Base-by-base conservation (phyloP, 192 early-diverging fungal species). In the Lobosporangium transversale region DNA sequence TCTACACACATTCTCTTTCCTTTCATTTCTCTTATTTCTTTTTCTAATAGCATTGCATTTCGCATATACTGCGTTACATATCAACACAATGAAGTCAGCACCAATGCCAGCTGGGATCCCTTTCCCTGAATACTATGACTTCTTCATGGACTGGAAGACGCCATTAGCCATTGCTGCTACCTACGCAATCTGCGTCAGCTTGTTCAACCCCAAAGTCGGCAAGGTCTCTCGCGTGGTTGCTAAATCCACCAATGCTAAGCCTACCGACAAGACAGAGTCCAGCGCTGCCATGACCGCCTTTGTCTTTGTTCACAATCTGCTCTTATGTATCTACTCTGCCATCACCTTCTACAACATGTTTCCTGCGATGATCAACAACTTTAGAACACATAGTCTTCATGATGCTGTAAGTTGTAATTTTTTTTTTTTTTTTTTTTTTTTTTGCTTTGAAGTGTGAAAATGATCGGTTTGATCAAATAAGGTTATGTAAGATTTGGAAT, bases 251-350 rank as follows among this genome's bases (percentile, higher is more conserved):
- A 84, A 84, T 37, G 58, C 76, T 21, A 76, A 79, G 62, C 58
- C 68, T 35, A 44, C 61, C n/a, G 55, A 65, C 59, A 54, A 70
- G 50, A 59, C 60, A 3, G 40, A 79, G 70, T 80, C 79, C 27
- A 68, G 69, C 7, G 36, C 70, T 29, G 79, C 81, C 36, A 91
- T 95, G 86, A 95, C 88, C 55, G 80, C 83, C 40, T 81, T 94
- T 67, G 89, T 93, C 17, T 88, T 93, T 67, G 48, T 90, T 10
- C 94, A 95, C 83, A 95, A 95, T 78, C 70, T 88, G 36, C 45
- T 83, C 27, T 79, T 95, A 21, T 86, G 85, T 36, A 60, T 90
- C 8, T 95, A 92, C 74, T 93, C 92, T 9, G 86, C 70, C 10
- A 84, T 88, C 55, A 91, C 91, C 7, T 95, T 94, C 58, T 66